A percentile compares a stretch with the other conserved stretches of the same genome.
Conservation (phyloP, 176 grass and related monocot genomes). For the Phoenix dactylifera region DNA sequence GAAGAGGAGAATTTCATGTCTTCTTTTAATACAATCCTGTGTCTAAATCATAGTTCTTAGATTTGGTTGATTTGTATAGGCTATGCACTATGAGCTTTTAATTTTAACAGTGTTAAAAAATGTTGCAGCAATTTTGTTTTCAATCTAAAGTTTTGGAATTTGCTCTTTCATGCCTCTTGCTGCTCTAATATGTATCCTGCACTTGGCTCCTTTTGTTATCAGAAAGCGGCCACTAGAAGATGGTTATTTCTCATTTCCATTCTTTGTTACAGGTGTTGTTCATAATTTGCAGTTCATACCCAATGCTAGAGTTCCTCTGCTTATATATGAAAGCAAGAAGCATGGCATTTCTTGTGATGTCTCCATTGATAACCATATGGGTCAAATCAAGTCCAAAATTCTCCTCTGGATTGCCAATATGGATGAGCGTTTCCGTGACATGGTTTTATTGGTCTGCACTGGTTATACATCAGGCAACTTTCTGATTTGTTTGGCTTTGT, state of each 20-base stretch:
- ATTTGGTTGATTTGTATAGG: too few relatives aligned
- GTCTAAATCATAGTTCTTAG: too few relatives aligned
- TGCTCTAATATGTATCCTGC: too few relatives aligned
- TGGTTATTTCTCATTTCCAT: constrained; percentile 16
- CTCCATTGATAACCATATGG: constrained; percentile 65
- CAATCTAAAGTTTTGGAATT: too few relatives aligned
- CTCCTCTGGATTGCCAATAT: constrained; percentile 55
- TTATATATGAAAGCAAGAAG: constrained; percentile 50
- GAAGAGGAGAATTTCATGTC: too few relatives aligned
- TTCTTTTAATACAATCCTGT: too few relatives aligned
- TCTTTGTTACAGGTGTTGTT: constrained; percentile 44
- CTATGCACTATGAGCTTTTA: too few relatives aligned
- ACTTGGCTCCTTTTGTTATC: too few relatives aligned
- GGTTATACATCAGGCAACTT: constrained; percentile 2
- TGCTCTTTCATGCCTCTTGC: too few relatives aligned
- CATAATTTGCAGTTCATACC: constrained; percentile 59
- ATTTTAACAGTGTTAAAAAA: too few relatives aligned
- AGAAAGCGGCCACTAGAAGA: too few relatives aligned
- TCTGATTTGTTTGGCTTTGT: constrained; percentile 8
- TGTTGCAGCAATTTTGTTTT: too few relatives aligned
- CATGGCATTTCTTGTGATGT: constrained; percentile 79
- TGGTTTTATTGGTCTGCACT: constrained; percentile 78
- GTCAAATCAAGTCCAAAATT: constrained; percentile 78
- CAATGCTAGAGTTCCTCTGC: constrained; percentile 78
- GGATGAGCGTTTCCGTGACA: constrained; percentile 80